Base-by-base conservation (phyloP, 2,329 filamentous ascomycete species). In the Xylariomycetidae sp. region DNA sequence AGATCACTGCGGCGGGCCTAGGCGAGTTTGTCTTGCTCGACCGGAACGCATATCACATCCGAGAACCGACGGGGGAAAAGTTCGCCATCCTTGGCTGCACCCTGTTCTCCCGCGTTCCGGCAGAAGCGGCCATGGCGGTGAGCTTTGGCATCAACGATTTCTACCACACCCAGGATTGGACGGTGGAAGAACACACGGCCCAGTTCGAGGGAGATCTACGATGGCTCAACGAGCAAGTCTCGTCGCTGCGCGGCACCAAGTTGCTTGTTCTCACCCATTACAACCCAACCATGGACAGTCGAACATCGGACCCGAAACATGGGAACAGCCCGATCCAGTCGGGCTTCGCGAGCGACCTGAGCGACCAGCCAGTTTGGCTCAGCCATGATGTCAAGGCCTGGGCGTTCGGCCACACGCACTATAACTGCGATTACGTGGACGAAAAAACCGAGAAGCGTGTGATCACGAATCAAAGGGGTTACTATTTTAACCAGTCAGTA, bases 351-450 rank as follows among this genome's bases (percentile, higher is more conserved):
- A 68, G 63, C 0, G 61, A 71, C 36, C 36, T 71, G 20, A 46
- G 48, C 0, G 16, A 17, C 0, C 50, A 67, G 38, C 2, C 4
- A 4, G 68, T 62, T 42, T 71, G 59, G 47, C 45, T 5, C 2
- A 57, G 44, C 17, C 16, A 14, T 0, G 46, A 37, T 3, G 64
- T 70, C 13, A 61, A 52, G 44, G 18, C 66, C 0, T 73, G 66
- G 68, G 67, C 58, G 0, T 72, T 70, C 50, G 67, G 68, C 1
- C 67, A 72, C 38, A 72, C 67, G 9, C 66, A 71, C 41, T 68
- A 56, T 42, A 69, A 66, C 36, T 69, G 64, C 44, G 58, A 63
- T 25, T 64, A 62, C 36, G 16, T 36, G 4, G 53, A 58, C 3
- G 48, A 51, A 11, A 33, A 43, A 5, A 45, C 37, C 1, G 46